Conservation (phyloP, 768 basidiomycete genomes). For the Leccinum imitatum region DNA sequence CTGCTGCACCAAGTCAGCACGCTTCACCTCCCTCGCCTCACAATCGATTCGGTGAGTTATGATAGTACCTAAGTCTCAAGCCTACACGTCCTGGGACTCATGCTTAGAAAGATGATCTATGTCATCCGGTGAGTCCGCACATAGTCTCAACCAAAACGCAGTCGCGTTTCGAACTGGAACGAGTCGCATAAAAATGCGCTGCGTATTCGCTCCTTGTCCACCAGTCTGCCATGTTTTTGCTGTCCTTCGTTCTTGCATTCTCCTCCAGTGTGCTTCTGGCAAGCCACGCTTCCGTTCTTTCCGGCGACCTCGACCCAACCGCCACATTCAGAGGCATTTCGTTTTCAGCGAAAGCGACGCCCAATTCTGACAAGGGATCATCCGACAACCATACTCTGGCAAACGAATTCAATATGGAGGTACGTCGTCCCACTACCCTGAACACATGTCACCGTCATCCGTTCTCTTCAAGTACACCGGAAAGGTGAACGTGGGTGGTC, state of each 20-base stretch:
- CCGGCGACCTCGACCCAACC: neutral
- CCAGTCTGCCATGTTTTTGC: conserved; percentile 16
- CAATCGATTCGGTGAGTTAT: neutral
- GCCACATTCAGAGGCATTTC: conserved; percentile 19
- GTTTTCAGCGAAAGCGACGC: conserved; percentile 20
- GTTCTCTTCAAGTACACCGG: conserved; percentile 25
- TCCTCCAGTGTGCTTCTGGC: conserved; percentile 32
- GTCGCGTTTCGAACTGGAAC: conserved; percentile 11
- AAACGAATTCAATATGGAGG: conserved; percentile 28
- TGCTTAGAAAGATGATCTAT: neutral
- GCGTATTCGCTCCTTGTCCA: neutral
- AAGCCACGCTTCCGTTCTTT: conserved; percentile 28
- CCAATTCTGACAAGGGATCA: conserved; percentile 18
- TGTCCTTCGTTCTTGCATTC: conserved; percentile 2
- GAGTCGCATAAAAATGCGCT: conserved; percentile 8
- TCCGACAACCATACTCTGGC: conserved; percentile 24
- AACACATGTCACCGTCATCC: neutral
- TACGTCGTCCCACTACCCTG: conserved; percentile 11
- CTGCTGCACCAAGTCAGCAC: neutral
- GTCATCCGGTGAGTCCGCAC: neutral
- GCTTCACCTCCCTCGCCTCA: neutral
- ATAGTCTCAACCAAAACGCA: conserved; percentile 9
- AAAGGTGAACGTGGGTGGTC: conserved; percentile 30
- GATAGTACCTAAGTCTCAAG: neutral
- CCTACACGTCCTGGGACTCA: neutral